Base-by-base conservation (phyloP, 1,284 basidiomycete genomes). In the Tylopilus sp. region DNA sequence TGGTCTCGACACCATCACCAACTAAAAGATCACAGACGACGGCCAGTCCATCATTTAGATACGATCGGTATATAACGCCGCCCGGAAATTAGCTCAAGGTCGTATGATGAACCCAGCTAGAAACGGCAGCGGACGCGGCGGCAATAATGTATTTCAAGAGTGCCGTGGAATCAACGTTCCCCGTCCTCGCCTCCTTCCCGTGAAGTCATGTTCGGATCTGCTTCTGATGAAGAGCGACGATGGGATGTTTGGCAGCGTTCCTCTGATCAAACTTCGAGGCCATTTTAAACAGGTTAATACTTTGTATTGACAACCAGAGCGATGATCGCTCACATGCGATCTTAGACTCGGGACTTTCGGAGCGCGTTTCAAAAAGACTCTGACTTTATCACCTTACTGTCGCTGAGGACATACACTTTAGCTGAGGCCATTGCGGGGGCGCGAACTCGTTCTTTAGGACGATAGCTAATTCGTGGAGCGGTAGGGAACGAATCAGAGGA, bases 161-260 rank as follows among this genome's bases (percentile, higher is more conserved):
- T 66, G 93, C 90, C 93, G 92, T 70, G 95, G 94, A 61, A 89
- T 98, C 73, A 98, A 97, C 74, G 95, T 98, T 34, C 94, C 95
- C 47, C 88, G 94, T 55, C 88, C 83, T 59, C 90, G 95, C 52
- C 97, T 99, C 88, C 77, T 98, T 69, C 94, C 95, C 53, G 95
- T 94, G 58, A 91, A 91, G 79, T 86, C 82, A 58, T 91, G 88
- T 72, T 91, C 88, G 42, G 91, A 94, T 68, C 74, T 97, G 59
- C 80, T 97, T 35, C 76, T 96, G 61, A 95, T 96, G 78, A 98
- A 94, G 75, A 91, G 88, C 59, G 93, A 85, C 58, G 77, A 82
- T 46, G 75, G 91, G 65, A 87, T 92, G 82, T 97, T 97, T 69
- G 85, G 82, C 67, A 91, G 84, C 38, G 94, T 91, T 15, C 95